Evolutionary conservation across 78 protist genomes (phyloP), one percentile per base, ranked within the genome.

Genomic region (Dictyostelium brefeldianum): DNA sequence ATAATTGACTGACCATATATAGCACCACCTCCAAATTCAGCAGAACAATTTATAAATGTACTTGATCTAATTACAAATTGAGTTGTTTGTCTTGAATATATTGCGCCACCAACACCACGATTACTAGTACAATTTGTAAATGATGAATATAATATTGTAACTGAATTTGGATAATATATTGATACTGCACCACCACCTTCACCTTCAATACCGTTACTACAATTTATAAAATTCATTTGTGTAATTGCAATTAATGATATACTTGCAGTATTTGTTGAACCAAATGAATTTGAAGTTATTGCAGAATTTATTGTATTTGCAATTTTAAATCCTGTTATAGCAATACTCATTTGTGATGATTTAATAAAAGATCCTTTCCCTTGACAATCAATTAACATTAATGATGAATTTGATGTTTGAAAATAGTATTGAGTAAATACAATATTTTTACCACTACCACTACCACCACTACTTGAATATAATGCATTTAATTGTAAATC

Each of bases 131-230:
- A 25, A 46, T 17, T 46, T 4, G 10, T 43, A 20, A 71, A 71
- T 6, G 8, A 18, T 17, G 41, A 22, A 59, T 46, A 14, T 41
- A 12, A n/a, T 3, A 80, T n/a, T 11, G 6, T 64, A 29, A 83
- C 25, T 56, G 80, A 83, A 71, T 69, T 83, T 29, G 90, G 90
- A 73, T 69, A 83, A 14, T 46, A 22, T 22, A 71, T 11, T 17
- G 11, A 22, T 15, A 83, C 25, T 12, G 81, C 90, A 41, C 90
- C 90, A 54, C 90, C 90, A 36, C 43, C 43, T 36, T 83, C 27
- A 8, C 18, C 43, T 36, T 36, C 43, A 3, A 36, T 36, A 27
- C 57, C 57, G 1, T 31, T 10, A 15, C 43, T 20, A 62, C 87
- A 80, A 54, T 83, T 83, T 17, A 4, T 8, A 56, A 83, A 83